Conservation (phyloP, 2,329 filamentous ascomycete genomes). For the Eurotiales sp. region DNA sequence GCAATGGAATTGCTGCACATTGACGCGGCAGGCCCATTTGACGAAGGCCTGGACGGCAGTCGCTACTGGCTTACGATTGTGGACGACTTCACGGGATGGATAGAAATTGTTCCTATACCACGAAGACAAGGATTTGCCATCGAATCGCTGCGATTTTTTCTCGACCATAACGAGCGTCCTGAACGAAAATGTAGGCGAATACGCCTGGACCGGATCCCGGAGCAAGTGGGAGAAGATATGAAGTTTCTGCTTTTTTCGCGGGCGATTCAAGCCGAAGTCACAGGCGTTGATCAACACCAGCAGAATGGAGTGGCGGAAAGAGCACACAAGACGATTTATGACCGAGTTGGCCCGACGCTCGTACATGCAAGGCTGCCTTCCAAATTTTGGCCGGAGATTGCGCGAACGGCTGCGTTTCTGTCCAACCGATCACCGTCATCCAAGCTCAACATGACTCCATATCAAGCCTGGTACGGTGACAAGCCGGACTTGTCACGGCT, state of each 20-base stretch:
- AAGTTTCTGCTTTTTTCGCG: not conserved
- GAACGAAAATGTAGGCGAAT: not conserved
- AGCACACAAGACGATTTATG: constrained; percentile 8
- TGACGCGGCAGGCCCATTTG: not conserved
- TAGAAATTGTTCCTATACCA: not conserved
- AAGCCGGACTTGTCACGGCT: constrained; percentile 7
- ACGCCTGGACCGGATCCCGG: not conserved
- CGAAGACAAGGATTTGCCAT: not conserved
- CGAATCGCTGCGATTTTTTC: not conserved
- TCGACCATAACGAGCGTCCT: not conserved
- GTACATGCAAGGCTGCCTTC: constrained; percentile 8
- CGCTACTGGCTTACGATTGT: not conserved
- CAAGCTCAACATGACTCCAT: constrained; percentile 10
- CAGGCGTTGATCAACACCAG: constrained; percentile 1
- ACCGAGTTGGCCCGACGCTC: constrained; percentile 1
- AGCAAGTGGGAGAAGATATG: not conserved
- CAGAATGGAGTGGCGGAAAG: constrained; percentile 4
- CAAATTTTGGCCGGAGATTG: constrained; percentile 14
- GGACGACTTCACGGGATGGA: not conserved
- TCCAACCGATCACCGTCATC: constrained; percentile 11
- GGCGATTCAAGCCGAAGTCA: constrained; percentile 1
- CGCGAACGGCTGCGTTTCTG: constrained; percentile 8
- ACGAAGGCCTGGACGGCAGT: not conserved
- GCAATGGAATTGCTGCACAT: not conserved
- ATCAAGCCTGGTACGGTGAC: constrained; percentile 10